Evolutionary conservation across 441 rosid species (phyloP).

Genomic region (Adansonia gregorii): DNA sequence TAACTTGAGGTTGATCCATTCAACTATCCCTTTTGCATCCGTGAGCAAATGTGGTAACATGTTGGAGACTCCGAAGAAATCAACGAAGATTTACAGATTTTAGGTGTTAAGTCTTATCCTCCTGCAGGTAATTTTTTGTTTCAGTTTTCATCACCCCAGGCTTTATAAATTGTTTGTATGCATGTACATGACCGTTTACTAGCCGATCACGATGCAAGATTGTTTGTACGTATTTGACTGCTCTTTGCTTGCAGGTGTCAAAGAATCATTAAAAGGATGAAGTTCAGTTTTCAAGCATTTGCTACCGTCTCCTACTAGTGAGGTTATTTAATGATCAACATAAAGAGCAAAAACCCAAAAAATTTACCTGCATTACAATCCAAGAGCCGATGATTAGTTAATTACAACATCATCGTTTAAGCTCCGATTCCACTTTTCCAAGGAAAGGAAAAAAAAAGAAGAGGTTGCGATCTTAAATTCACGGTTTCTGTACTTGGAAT

Average conservation of each 20-base stretch:
- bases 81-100: constrained; percentile 41
- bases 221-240: background rate
- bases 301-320: constrained; percentile 13
- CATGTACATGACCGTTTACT: background rate
- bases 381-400: background rate
- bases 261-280: background rate
- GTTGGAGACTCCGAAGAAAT: constrained; percentile 38
- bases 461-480: background rate
- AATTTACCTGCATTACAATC: background rate
- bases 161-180: background rate
- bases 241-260: constrained; percentile 5
- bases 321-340: background rate
- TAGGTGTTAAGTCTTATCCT: constrained; percentile 19
- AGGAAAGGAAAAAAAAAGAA: background rate
- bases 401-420: constrained; percentile 3
- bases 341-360: background rate
- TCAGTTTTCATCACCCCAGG: background rate
- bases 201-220: background rate
- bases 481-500: background rate
- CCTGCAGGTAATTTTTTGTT: background rate
- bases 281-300: constrained; percentile 15
- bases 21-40: constrained; percentile 38
- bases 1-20: constrained; percentile 42
- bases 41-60: constrained; percentile 26
- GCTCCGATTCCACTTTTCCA: background rate